phyloP scores from a whole-genome alignment of 139 green algal genomes.

The Trebouxia sp. region DNA sequence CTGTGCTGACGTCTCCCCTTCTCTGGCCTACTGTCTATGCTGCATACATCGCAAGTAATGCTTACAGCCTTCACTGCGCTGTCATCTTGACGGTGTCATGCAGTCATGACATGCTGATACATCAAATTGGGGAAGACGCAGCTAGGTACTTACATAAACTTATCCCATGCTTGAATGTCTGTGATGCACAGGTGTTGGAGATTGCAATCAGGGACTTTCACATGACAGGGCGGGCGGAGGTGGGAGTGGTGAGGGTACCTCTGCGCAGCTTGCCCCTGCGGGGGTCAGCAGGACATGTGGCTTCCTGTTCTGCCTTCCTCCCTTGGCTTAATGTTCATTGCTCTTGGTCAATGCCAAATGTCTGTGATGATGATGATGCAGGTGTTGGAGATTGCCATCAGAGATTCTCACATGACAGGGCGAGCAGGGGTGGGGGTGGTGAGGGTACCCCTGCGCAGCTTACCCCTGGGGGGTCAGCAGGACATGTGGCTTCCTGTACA shows the following conservation, averaged over 20 bases:
- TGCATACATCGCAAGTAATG: no score
- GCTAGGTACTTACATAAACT: background rate
- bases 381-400: conserved; percentile 78
- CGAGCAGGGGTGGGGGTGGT: conserved; percentile 75
- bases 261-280: conserved; percentile 53
- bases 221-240: conserved; percentile 79
- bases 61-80: no score
- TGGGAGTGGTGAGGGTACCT: conserved; percentile 65
- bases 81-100: no score
- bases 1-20: no score
- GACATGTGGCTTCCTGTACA: conserved; percentile 74
- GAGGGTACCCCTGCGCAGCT: conserved; percentile 53
- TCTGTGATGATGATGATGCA: conserved; percentile 42
- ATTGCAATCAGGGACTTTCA: conserved; percentile 80
- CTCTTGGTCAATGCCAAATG: no score
- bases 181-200: conserved; percentile 66
- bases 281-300: conserved; percentile 64
- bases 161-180: no score
- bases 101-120: background rate
- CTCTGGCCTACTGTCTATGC: no score
- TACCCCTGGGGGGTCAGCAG: conserved; percentile 53
- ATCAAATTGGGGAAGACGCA: background rate
- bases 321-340: background rate
- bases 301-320: conserved; percentile 58
- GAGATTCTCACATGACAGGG: conserved; percentile 83